phyloP scores from a whole-genome alignment of 2,329 filamentous ascomycete species.

The Cordyceps farinosa region DNA sequence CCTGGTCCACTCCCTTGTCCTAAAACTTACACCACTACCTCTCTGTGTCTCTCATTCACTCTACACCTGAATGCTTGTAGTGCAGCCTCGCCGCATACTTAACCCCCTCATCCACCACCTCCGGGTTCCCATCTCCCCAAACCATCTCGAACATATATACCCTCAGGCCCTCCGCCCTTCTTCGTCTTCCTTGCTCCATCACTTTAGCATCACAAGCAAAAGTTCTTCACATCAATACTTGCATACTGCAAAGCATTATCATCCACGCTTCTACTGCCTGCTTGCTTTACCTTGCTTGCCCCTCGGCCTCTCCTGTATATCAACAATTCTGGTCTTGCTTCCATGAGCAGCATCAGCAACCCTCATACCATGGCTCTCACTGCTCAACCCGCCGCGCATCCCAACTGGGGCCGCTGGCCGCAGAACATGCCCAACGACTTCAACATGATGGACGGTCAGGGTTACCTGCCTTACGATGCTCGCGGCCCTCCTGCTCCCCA shows the following conservation, averaged over 20 bases:
- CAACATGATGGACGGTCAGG: slow-evolving; percentile 46
- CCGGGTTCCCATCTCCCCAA: neutral
- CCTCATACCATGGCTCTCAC: slow-evolving; percentile 43
- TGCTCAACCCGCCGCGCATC: slow-evolving; percentile 41
- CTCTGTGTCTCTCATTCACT: slow-evolving; percentile 5
- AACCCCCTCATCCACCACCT: slow-evolving; percentile 18
- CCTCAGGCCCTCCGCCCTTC: slow-evolving; percentile 14
- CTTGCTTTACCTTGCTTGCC: slow-evolving; percentile 5
- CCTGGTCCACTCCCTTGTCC: slow-evolving; percentile 18
- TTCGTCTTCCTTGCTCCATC: slow-evolving; percentile 11
- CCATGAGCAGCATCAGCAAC: neutral
- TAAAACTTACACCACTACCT: slow-evolving; percentile 13
- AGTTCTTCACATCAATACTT: neutral
- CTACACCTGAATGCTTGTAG: slow-evolving; percentile 9
- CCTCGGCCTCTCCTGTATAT: slow-evolving; percentile 4
- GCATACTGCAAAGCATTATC: slow-evolving; percentile 5
- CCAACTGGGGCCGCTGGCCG: slow-evolving; percentile 55
- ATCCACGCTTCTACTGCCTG: neutral
- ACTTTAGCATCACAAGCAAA: neutral
- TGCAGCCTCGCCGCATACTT: slow-evolving; percentile 16
- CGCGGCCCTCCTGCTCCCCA: slow-evolving; percentile 34
- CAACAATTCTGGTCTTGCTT: slow-evolving; percentile 12
- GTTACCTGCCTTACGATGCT: slow-evolving; percentile 49
- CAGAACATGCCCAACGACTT: slow-evolving; percentile 46
- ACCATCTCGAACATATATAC: slow-evolving; percentile 18